Evolutionary conservation across 305 asterid genomes (phyloP).

Genomic region (Solanum hybrid): DNA sequence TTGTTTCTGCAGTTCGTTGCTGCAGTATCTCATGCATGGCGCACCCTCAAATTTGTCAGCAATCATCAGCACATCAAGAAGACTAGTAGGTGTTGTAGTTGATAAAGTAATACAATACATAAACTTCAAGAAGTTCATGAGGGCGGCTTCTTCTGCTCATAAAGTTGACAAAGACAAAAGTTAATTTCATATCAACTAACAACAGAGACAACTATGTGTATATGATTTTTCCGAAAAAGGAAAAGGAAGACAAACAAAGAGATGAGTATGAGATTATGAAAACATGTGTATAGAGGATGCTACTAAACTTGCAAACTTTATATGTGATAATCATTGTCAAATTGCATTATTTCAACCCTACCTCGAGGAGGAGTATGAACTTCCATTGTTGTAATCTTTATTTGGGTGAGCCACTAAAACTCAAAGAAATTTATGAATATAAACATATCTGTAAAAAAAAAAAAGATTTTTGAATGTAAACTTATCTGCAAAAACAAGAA

Average conservation of each 20-base stretch:
- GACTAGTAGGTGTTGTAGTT: conserved; percentile 30
- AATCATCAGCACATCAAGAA: conserved; percentile 73
- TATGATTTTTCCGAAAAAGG: neutral
- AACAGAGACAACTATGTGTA: neutral
- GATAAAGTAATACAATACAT: no score
- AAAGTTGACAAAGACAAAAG: conserved; percentile 21
- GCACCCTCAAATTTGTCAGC: conserved; percentile 2
- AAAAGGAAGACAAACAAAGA: neutral
- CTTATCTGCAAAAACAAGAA: no score
- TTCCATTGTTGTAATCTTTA: neutral
- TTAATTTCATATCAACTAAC: neutral
- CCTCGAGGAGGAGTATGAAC: neutral
- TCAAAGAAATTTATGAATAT: neutral
- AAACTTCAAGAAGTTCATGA: no score
- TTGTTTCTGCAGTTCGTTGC: conserved; percentile 37
- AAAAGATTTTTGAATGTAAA: neutral
- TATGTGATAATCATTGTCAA: neutral
- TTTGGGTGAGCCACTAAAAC: neutral
- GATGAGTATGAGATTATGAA: no score
- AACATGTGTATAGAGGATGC: no score
- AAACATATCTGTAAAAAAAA: neutral
- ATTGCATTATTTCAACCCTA: neutral
- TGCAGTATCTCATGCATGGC: conserved; percentile 26
- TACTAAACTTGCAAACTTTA: neutral
- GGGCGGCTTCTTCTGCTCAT: neutral